Evolutionary conservation across 2,329 filamentous ascomycete species (phyloP), one percentile per base, ranked within the genome.

Genomic region (Teratosphaeria pseudoeucalypti): DNA sequence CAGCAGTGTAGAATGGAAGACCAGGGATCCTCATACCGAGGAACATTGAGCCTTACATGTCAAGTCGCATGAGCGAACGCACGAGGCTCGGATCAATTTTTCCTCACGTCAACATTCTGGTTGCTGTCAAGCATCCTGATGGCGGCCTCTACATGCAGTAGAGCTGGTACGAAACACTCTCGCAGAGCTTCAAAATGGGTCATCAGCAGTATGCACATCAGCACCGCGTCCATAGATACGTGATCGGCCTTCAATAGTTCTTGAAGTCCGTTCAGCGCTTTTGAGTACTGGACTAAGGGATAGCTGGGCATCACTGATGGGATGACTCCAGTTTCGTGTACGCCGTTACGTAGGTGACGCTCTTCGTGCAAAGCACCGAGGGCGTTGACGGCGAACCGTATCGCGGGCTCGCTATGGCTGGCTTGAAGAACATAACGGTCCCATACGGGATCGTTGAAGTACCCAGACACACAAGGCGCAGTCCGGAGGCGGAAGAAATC

Each of bases 151-250:
- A 69, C 62, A 56, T 73, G 71, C 47, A 69, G 64, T 11, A 73
- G 55, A 2, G 68, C 69, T n/a, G 70, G 66, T 6, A 68, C 59
- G 19, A 70, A 71, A 26, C 62, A 63, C 29, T 72, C 68, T 29
- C 67, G 63, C 29, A 73, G 58, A n/a, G 68, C 64, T 57, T 73
- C 71, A 56, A 72, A 71, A 43, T 71, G 69, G 12, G 70, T 66
- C 59, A 68, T 70, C 26, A 73, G 39, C 16, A 73, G 58, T 14
- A 67, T 68, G 58, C 68, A 70, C 4, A 72, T 56, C 7, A 73
- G 59, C 10, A 71, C 63, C 9, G 67, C 57, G 34, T 73, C 68
- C 54, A 70, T 54, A 4, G 66, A 61, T 9, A 62, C 59, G 7
- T 58, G 61, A 23, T 62, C 61, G 14, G 55, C 56, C 34, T 63